phyloP scores from a whole-genome alignment of 371 early-diverging fungal species.

The Thermomucor indicae-seudaticae region DNA sequence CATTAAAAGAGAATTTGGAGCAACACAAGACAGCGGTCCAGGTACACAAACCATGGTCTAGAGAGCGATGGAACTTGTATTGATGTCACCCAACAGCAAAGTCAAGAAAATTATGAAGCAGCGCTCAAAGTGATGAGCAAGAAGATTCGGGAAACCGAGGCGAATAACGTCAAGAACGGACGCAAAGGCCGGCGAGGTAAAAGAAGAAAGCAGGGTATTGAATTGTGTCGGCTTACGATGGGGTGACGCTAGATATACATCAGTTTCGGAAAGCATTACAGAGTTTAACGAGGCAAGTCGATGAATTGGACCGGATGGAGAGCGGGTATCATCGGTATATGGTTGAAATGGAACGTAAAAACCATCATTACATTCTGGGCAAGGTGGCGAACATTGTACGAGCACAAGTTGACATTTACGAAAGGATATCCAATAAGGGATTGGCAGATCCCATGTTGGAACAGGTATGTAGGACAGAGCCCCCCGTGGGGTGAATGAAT shows the following conservation, averaged over 20 bases:
- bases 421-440: slow-evolving; percentile 48
- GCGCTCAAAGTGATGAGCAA: slow-evolving; percentile 44
- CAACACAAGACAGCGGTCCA: slow-evolving; percentile 40
- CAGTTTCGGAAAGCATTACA: slow-evolving; percentile 44
- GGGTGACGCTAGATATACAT: slow-evolving; percentile 29
- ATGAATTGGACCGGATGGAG: slow-evolving; percentile 49
- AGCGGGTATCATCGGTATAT: slow-evolving; percentile 40
- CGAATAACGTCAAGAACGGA: slow-evolving; percentile 39
- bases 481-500: too few relatives aligned
- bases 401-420: slow-evolving; percentile 50
- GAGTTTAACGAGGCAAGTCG: slow-evolving; percentile 46
- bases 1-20: slow-evolving; percentile 43
- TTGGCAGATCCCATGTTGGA: slow-evolving; percentile 45
- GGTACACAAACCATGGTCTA: slow-evolving; percentile 8
- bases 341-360: slow-evolving; percentile 41
- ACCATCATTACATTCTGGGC: slow-evolving; percentile 37
- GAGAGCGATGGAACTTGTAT: not conserved
- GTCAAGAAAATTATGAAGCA: slow-evolving; percentile 45
- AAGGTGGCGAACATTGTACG: slow-evolving; percentile 47
- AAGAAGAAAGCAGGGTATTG: not conserved
- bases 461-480: slow-evolving; percentile 16
- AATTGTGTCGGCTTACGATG: not conserved
- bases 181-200: slow-evolving; percentile 46
- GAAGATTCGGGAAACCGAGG: slow-evolving; percentile 50
- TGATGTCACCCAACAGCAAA: slow-evolving; percentile 14